Evolutionary conservation across 768 basidiomycete genomes (phyloP), one percentile per base, ranked within the genome.

Genomic region (Galerina marginata): DNA sequence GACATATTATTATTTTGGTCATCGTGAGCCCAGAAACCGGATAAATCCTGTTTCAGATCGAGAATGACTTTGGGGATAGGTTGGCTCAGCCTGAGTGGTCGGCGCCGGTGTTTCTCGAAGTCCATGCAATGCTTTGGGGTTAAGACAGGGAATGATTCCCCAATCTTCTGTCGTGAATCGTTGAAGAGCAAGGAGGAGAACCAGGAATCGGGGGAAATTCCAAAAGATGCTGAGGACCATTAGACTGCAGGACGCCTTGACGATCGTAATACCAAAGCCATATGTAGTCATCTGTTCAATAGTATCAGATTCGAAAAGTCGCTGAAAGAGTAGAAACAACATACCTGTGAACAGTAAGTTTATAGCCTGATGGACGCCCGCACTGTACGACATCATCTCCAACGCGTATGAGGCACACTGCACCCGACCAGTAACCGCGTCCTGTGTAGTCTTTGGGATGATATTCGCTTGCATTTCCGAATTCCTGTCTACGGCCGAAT

Each of bases 241-340:
- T 38, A 10, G 68, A 65, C 54, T 66, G 65, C 23, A 75, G 63
- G 11, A 67, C 55, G 11, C 72, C 70, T 45, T 67, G 60, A 16
- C 63, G 50, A 55, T 75, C 72, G 45, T 61, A 68, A 43, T 61
- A 71, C 64, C 67, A 73, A 33, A 70, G 47, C 33, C 65, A 71
- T 33, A 67, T 42, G 52, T 58, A 25, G 15, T 69, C 63, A 53
- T 72, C 67, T 71, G 5, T n/a, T 44, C 43, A 15, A 44, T 29
- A 15, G 15, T 25, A 23, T 12, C 2, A 56, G 29, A 20, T 3
- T 26, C 12, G 5, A 46, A 20, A 16, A 54, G 12, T 38, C 14
- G 39, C 37, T 12, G 40, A 20, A 33, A 36, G 2, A 20, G 23
- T n/a, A 23, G 23, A 40, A 43, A 47, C 7, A 33, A 42, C 59